Evolutionary conservation across 352 stramenopile species (phyloP).

Genomic region (Pythium phragmitis): DNA sequence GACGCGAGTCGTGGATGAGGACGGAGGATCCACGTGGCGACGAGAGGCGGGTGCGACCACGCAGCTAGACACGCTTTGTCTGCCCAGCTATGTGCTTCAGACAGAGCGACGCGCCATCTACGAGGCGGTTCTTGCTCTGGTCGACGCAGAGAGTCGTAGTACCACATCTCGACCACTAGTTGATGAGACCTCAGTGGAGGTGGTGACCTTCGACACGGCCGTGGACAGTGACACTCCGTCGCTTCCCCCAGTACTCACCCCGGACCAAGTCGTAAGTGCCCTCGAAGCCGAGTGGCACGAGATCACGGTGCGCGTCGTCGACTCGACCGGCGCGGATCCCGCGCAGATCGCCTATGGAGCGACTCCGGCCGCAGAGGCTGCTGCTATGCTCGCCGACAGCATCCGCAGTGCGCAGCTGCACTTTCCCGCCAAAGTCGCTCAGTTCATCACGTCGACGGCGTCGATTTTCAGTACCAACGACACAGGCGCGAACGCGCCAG

Average conservation of each 20-base stretch:
- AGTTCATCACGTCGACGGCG: slow-evolving; percentile 10
- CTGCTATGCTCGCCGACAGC: not conserved
- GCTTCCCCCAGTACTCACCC: not conserved
- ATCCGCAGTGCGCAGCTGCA: not conserved
- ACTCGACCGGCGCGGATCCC: not conserved
- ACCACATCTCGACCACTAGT: not conserved
- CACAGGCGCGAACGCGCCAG: not conserved
- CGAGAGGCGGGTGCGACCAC: not conserved
- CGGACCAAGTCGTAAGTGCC: not conserved
- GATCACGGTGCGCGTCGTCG: not conserved
- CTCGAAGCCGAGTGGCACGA: not conserved
- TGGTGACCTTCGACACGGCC: not conserved
- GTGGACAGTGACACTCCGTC: not conserved
- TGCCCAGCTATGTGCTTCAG: not conserved
- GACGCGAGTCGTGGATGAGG: not conserved
- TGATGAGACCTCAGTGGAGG: not conserved
- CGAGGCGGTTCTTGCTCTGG: not conserved
- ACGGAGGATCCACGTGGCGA: not conserved
- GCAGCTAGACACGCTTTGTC: not conserved
- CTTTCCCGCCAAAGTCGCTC: slow-evolving; percentile 18
- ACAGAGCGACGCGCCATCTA: not conserved
- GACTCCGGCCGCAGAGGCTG: not conserved
- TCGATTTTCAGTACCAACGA: not conserved
- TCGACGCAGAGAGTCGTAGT: not conserved
- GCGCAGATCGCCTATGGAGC: slow-evolving; percentile 1